Evolutionary conservation across 1,284 basidiomycete species (phyloP).

Genomic region (Leccinum subrobustum): DNA sequence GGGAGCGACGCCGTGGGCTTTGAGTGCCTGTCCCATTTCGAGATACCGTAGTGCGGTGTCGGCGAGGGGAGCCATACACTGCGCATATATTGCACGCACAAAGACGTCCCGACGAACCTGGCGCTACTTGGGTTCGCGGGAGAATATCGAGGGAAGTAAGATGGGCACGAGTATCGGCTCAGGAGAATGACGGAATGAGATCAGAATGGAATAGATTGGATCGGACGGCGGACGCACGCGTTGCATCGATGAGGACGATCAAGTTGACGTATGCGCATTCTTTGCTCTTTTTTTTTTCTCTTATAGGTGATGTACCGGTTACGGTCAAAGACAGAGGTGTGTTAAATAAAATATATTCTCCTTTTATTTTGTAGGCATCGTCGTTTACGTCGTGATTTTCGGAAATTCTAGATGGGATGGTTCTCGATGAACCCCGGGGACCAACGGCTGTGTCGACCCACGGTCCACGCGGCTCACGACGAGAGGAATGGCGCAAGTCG

Average conservation of each 20-base stretch:
- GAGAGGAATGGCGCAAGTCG: constrained; percentile 72
- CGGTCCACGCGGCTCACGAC: constrained; percentile 65
- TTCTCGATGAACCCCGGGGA: constrained; percentile 40
- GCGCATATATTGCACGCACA: constrained; percentile 86
- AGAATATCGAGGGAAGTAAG: background rate
- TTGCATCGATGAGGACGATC: background rate
- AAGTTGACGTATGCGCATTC: constrained; percentile 16
- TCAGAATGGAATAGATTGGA: background rate
- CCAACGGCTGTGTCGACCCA: constrained; percentile 65
- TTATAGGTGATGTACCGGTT: constrained; percentile 20
- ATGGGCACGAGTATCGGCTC: background rate
- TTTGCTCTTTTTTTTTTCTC: background rate
- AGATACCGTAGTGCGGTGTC: constrained; percentile 81
- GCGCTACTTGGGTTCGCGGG: constrained; percentile 29
- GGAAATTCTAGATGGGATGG: constrained; percentile 50
- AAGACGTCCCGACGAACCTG: constrained; percentile 70
- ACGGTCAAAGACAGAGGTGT: constrained; percentile 27
- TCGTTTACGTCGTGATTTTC: constrained; percentile 10
- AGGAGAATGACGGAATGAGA: background rate
- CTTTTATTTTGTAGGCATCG: background rate
- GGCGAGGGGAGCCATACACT: constrained; percentile 82
- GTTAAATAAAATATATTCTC: constrained; percentile 12
- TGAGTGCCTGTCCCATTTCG: constrained; percentile 69
- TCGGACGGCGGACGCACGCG: background rate
- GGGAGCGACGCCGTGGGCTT: constrained; percentile 68